phyloP scores from a whole-genome alignment of 1,284 basidiomycete species.

The Cryptococcus jaspeensis region DNA sequence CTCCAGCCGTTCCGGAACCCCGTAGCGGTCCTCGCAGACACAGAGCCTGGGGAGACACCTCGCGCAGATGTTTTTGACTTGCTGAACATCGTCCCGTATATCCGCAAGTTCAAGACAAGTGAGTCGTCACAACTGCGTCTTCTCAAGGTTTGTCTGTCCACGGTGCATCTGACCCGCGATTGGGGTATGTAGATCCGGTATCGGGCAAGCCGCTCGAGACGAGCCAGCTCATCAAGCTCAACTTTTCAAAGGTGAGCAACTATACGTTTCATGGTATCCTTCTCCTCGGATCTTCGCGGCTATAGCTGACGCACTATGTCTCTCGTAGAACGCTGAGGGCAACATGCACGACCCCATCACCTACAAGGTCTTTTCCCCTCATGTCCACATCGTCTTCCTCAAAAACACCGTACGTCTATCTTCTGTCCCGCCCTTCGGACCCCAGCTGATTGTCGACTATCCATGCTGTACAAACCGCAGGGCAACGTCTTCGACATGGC shows the following conservation, averaged over 20 bases:
- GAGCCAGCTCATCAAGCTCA: conserved; percentile 78
- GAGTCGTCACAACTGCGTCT: conserved; percentile 39
- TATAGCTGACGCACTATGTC: conserved; percentile 54
- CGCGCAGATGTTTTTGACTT: conserved; percentile 66
- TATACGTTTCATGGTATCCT: too few species aligned
- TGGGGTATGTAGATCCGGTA: conserved; percentile 78
- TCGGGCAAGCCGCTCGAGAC: conserved; percentile 78
- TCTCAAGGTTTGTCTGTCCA: background rate
- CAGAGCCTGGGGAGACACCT: conserved; percentile 41
- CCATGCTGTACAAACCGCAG: conserved; percentile 14
- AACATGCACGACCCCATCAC: conserved; percentile 88
- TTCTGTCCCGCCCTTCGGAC: background rate
- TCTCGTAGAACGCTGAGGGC: conserved; percentile 61
- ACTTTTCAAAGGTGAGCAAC: conserved; percentile 63
- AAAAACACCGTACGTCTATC: conserved; percentile 61
- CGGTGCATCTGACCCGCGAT: conserved; percentile 50
- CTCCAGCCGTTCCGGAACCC: conserved; percentile 88
- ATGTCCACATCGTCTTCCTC: conserved; percentile 86
- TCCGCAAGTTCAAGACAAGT: conserved; percentile 67
- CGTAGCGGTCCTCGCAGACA: conserved; percentile 66
- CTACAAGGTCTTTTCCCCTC: conserved; percentile 87
- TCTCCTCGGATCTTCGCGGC: background rate
- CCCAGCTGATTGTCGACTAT: background rate
- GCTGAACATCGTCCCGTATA: conserved; percentile 86
- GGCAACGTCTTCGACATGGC: conserved; percentile 57